Base-by-base conservation (phyloP, 306 rosid genomes). In the Trifolium dubium region DNA sequence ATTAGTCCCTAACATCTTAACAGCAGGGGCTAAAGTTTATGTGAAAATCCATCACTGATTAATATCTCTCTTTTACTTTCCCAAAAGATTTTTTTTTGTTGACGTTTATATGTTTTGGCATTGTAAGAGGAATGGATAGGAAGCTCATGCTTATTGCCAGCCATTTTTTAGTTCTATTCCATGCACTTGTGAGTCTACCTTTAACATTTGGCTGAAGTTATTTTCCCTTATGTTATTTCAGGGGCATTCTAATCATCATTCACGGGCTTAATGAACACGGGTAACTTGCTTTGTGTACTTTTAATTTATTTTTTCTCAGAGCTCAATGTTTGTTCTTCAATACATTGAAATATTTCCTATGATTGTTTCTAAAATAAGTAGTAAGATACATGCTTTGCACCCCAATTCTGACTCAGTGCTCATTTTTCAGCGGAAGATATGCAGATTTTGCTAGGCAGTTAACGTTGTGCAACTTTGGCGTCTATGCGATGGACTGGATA, bases 261-360 rank as follows among this genome's bases (percentile, higher is more conserved):
- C 99, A 95, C 5, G 99, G 99, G 81, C 97, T 95, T 53, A 95
- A 95, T 82, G 99, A 95, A 79, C 99, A 95, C 82, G 78, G 98
- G 98, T 93, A 79, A 80, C 67, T 28, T 76, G 41, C 51, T 53
- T 67, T 58, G 3, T 32, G 30, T 11, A 35, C 9, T 31, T 72
- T 35, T 53, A 43, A 55, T 8, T 43, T 23, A 11, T 13, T 0
- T 17, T 69, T 8, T 74, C 55, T 17, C 6, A 32, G 35, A 31
- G 34, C 41, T 69, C 67, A 19, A 29, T 2, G 6, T 14, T 39
- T 79, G 28, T 53, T 18, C 14, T 5, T 14, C 14, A 41, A 35
- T 19, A 34, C 41, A 58, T 46, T 30, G 59, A 64, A 53, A 74
- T 75, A 3, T 47, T 64, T 29, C 59, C 7, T 55, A 13, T 54